These are phyloP conservation scores for Grigorovia yakushimaensis DNA, from an alignment of 805 yeast species.

Conservation along the genomic window DNA sequence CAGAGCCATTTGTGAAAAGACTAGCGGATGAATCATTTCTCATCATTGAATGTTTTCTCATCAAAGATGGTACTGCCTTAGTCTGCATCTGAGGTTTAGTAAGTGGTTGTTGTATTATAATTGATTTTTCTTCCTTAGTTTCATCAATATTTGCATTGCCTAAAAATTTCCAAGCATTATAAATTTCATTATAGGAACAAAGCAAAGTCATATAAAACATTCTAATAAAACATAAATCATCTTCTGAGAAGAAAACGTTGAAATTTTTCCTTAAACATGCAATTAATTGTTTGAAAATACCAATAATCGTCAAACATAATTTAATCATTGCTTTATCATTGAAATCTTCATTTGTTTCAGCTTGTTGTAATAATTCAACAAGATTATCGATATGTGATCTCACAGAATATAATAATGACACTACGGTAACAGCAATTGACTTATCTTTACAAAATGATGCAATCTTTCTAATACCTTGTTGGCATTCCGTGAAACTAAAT, in stretches of 20 bases:
- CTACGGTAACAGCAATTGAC: slow-evolving; percentile 43
- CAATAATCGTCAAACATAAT: slow-evolving; percentile 30
- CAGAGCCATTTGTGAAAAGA: slow-evolving; percentile 1
- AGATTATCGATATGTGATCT: slow-evolving; percentile 47
- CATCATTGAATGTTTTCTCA: slow-evolving; percentile 3
- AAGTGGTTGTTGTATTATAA: background rate
- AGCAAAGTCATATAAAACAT: slow-evolving; percentile 50
- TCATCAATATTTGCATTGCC: background rate
- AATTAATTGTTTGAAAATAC: slow-evolving; percentile 41
- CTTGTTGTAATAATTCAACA: slow-evolving; percentile 45
- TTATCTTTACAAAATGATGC: slow-evolving; percentile 51
- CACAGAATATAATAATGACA: slow-evolving; percentile 40
- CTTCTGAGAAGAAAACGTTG: slow-evolving; percentile 39
- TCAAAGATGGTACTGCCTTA: background rate
- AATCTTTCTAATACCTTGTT: slow-evolving; percentile 46
- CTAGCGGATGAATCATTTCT: slow-evolving; percentile 5
- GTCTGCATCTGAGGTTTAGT: background rate
- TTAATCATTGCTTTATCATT: slow-evolving; percentile 31
- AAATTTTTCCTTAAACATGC: slow-evolving; percentile 37
- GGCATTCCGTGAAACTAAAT: slow-evolving; percentile 56
- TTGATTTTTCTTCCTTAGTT: background rate
- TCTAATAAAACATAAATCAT: slow-evolving; percentile 57
- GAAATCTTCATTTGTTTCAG: slow-evolving; percentile 34
- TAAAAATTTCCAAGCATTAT: slow-evolving; percentile 46
- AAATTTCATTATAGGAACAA: slow-evolving; percentile 57